Evolutionary conservation across 768 basidiomycete species (phyloP).

Genomic region (Lentinula aciculospora): DNA sequence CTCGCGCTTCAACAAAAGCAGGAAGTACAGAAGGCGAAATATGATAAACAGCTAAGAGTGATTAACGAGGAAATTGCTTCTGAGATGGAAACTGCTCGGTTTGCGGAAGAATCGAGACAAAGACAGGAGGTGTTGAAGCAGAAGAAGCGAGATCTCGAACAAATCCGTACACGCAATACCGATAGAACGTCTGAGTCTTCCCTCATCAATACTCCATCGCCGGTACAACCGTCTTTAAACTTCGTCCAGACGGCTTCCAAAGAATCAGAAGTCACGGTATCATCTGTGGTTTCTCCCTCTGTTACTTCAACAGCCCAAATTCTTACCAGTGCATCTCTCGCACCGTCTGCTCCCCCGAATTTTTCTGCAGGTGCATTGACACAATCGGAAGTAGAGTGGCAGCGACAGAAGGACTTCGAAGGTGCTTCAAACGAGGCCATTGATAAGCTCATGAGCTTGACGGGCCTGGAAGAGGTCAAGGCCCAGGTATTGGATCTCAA

Average conservation of each 20-base stretch:
- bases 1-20: conserved; percentile 36
- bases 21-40: conserved; percentile 37
- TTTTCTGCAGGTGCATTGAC: neutral
- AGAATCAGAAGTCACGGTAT: neutral
- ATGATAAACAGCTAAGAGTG: conserved; percentile 35
- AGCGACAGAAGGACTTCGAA: conserved; percentile 48
- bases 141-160: conserved; percentile 41
- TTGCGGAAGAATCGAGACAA: conserved; percentile 30
- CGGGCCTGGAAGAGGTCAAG: conserved; percentile 65
- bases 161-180: conserved; percentile 11
- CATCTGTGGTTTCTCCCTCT: neutral
- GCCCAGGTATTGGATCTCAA: conserved; percentile 50
- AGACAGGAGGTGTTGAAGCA: conserved; percentile 29
- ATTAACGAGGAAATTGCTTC: conserved; percentile 35
- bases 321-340: neutral
- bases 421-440: conserved; percentile 50
- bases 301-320: neutral
- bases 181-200: neutral
- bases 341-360: neutral
- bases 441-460: conserved; percentile 66
- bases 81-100: conserved; percentile 25
- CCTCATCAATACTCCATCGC: neutral
- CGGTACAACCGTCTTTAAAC: neutral
- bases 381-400: conserved; percentile 44
- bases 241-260: neutral